Evolutionary conservation across 192 early-diverging fungal species (phyloP).

Genomic region (Coemansia sp.): DNA sequence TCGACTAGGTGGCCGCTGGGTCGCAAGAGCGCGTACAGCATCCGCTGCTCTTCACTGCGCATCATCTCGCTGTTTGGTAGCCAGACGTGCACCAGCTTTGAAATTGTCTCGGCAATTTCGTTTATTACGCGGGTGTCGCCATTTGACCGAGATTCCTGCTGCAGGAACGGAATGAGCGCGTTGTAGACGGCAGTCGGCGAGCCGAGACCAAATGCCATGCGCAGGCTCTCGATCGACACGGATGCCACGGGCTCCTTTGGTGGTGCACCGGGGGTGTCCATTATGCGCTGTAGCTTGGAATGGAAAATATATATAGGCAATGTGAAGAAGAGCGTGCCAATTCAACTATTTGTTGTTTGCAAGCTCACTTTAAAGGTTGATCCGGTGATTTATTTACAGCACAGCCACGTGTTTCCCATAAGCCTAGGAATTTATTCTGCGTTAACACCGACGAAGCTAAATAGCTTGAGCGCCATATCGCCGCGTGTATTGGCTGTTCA

Average conservation of each 20-base stretch:
- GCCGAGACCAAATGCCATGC: conserved; percentile 26
- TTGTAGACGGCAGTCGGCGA: conserved; percentile 24
- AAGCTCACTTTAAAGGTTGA: too few relatives aligned
- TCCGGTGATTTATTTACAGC: too few relatives aligned
- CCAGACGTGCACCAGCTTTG: conserved; percentile 33
- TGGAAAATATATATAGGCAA: too few relatives aligned
- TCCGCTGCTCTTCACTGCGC: conserved; percentile 18
- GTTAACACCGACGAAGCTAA: too few relatives aligned
- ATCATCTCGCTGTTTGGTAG: conserved; percentile 37
- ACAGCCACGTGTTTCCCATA: too few relatives aligned
- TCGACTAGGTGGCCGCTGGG: conserved; percentile 32
- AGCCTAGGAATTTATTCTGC: too few relatives aligned
- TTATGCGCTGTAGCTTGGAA: neutral
- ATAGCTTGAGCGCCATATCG: too few relatives aligned
- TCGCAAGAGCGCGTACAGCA: conserved; percentile 35
- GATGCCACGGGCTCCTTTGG: neutral
- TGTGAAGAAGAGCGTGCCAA: too few relatives aligned
- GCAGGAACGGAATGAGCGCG: conserved; percentile 28
- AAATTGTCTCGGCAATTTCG: conserved; percentile 23
- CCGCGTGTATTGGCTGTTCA: too few relatives aligned
- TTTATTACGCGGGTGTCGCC: conserved; percentile 29
- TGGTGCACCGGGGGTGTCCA: neutral
- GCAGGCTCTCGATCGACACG: conserved; percentile 36
- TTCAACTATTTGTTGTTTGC: too few relatives aligned
- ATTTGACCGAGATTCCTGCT: conserved; percentile 22